Percentiles rank a stretch among this genome's conserved stretches.
phyloP scores from a whole-genome alignment of 805 yeast genomes.

The Metschnikowia dekortorum region DNA sequence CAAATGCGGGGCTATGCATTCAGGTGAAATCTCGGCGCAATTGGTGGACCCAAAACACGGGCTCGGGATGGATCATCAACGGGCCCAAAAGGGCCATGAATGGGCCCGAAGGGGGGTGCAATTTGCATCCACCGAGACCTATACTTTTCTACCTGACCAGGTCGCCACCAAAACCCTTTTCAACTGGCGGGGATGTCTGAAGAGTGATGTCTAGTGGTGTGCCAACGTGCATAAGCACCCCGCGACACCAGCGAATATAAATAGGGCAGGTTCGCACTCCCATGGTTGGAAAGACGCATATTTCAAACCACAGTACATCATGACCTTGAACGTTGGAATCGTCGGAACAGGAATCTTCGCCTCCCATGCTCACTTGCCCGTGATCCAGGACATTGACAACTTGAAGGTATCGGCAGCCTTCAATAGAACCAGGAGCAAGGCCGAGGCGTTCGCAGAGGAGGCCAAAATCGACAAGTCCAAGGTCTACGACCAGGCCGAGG shows the following conservation, averaged over 20 bases:
- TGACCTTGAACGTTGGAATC: slow-evolving; percentile 52
- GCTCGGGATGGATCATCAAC: too few species aligned
- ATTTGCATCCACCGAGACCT: too few species aligned
- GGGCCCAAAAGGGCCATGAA: too few species aligned
- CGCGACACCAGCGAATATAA: not conserved
- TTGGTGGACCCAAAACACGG: not conserved
- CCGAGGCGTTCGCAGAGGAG: slow-evolving; percentile 65
- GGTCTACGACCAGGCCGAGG: slow-evolving; percentile 60
- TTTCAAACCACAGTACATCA: not conserved
- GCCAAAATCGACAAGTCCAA: slow-evolving; percentile 50
- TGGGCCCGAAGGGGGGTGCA: too few species aligned
- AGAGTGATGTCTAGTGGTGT: not conserved
- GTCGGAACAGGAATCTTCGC: slow-evolving; percentile 91
- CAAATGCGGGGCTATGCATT: slow-evolving; percentile 2
- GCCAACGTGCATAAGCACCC: not conserved
- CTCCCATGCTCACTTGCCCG: slow-evolving; percentile 75
- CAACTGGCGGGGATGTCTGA: not conserved
- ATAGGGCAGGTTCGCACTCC: not conserved
- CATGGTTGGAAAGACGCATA: not conserved
- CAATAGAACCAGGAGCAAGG: slow-evolving; percentile 83
- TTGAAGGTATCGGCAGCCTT: slow-evolving; percentile 65
- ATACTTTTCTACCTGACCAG: too few species aligned
- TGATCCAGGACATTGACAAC: slow-evolving; percentile 47
- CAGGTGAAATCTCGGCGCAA: not conserved
- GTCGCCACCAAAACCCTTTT: not conserved